Conservation (phyloP, 2,329 filamentous ascomycete species). For the Pleomassaria siparia region DNA sequence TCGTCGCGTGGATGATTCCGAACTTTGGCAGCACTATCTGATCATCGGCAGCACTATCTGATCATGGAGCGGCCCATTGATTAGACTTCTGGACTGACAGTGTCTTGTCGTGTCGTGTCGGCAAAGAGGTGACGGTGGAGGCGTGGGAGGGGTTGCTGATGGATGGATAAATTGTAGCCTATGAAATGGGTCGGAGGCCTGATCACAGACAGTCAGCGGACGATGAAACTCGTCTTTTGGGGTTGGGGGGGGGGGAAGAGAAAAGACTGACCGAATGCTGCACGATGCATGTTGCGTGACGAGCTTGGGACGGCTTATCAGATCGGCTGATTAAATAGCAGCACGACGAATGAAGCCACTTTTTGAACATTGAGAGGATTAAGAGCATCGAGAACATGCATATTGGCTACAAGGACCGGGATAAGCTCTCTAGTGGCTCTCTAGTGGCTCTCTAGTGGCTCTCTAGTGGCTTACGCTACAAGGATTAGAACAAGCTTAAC, state of each 20-base stretch:
- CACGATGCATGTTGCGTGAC: constrained; percentile 1
- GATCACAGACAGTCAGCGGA: not conserved
- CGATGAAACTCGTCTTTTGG: constrained; percentile 4
- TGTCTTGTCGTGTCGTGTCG: not conserved
- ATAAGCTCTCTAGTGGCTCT: too few species aligned
- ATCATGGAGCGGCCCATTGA: not conserved
- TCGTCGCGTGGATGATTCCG: constrained; percentile 1
- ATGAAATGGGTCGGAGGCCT: not conserved
- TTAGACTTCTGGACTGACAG: not conserved
- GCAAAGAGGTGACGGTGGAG: not conserved
- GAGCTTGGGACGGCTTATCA: not conserved
- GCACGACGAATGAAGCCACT: too few species aligned
- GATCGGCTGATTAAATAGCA: not conserved
- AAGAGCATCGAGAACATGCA: too few species aligned
- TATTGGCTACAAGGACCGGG: too few species aligned
- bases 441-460: too few species aligned
- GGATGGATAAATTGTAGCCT: constrained; percentile 1
- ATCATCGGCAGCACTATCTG: constrained; percentile 6
- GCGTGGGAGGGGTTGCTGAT: constrained; percentile 2
- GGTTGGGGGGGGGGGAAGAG: not conserved
- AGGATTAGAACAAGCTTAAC: too few species aligned
- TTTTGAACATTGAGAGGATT: too few species aligned
- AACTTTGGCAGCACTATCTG: constrained; percentile 12
- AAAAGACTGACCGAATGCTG: not conserved
- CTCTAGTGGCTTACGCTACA: too few species aligned